Evolutionary conservation across 306 rosid species (phyloP), one percentile per base, ranked within the genome.

Genomic region (Trichosanthes truncata): DNA sequence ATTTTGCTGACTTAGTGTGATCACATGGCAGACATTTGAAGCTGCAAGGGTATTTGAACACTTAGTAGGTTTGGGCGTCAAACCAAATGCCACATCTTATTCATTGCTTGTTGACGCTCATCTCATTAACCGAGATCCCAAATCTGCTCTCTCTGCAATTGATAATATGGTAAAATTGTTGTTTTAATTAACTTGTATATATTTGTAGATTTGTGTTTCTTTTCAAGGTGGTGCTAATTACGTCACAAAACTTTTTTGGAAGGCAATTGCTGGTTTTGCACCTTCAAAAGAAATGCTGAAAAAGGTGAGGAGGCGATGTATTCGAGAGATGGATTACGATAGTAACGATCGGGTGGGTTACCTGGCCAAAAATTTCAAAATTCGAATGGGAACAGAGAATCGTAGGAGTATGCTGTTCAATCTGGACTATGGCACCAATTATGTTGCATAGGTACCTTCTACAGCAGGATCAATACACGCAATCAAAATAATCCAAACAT

Each of bases 1-100:
- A 55, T 17, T 40, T 67, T 60, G 72, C 82, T 76, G 17, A 78
- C 52, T 71, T 74, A 60, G 21, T 74, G 49, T 29, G 75, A 61
- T 56, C 75, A 46, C 15, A 53, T 89, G 78, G 82, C 89, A 93
- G 99, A 88, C 98, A 78, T 79, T 83, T 65, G 99, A 93, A 84
- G 97, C 98, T 85, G 46, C 91, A 12, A 89, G 75, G 80, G 98
- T 96, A 81, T 93, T 91, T 80, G 99, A 89, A 80, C 98, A 96
- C 84, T 71, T 91, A 17, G 75, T 88, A 81, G 61, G 96, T 86
- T 82, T 91, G 96, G 94, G 93, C 46, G 80, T 93, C 78, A 93
- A 84, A 80, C 94, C 98, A 80, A 96, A 96, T 87, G 91, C 93
- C 74, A 88, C 67, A 82, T 93, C 99, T 72, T 96, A 93, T 82